These are phyloP conservation scores for Stachybotrys echinatus DNA, from an alignment of 2,329 filamentous ascomycete genomes.

Conservation along the genomic window DNA sequence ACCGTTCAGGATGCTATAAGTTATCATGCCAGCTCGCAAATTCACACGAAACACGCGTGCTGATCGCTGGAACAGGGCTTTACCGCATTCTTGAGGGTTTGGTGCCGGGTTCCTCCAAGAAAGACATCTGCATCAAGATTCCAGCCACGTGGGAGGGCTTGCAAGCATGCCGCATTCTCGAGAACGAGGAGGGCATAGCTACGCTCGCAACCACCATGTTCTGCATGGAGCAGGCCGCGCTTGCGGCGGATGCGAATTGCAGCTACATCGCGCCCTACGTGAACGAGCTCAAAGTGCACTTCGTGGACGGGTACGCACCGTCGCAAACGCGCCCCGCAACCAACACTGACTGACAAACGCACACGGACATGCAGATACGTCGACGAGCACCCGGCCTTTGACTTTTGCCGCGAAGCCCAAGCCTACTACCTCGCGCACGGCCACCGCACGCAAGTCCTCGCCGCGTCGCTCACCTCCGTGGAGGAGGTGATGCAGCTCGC, in stretches of 20 bases:
- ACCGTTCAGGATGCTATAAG: slow-evolving; percentile 46
- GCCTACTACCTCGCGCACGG: slow-evolving; percentile 40
- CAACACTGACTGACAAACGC: neutral
- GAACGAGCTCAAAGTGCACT: slow-evolving; percentile 60
- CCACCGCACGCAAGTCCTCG: slow-evolving; percentile 44
- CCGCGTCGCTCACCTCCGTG: slow-evolving; percentile 51
- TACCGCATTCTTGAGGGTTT: slow-evolving; percentile 11
- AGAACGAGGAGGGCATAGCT: slow-evolving; percentile 42
- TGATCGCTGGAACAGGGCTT: neutral
- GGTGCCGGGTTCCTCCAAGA: slow-evolving; percentile 28
- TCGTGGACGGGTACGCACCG: slow-evolving; percentile 37
- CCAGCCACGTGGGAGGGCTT: slow-evolving; percentile 60
- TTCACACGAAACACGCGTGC: neutral
- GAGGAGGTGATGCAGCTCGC: slow-evolving; percentile 54
- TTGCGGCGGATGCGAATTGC: slow-evolving; percentile 53
- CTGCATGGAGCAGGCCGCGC: slow-evolving; percentile 52
- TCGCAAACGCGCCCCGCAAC: slow-evolving; percentile 7
- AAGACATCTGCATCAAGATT: slow-evolving; percentile 58
- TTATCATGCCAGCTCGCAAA: slow-evolving; percentile 22
- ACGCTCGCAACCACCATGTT: slow-evolving; percentile 61
- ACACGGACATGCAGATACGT: slow-evolving; percentile 29
- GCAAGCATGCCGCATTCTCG: slow-evolving; percentile 49
- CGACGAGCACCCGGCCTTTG: slow-evolving; percentile 43
- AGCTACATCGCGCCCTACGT: slow-evolving; percentile 62
- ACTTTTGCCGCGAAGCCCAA: slow-evolving; percentile 46